These are phyloP conservation scores for Puccinia hordei DNA, from an alignment of 1,284 basidiomycete genomes.

Conservation along the genomic window DNA sequence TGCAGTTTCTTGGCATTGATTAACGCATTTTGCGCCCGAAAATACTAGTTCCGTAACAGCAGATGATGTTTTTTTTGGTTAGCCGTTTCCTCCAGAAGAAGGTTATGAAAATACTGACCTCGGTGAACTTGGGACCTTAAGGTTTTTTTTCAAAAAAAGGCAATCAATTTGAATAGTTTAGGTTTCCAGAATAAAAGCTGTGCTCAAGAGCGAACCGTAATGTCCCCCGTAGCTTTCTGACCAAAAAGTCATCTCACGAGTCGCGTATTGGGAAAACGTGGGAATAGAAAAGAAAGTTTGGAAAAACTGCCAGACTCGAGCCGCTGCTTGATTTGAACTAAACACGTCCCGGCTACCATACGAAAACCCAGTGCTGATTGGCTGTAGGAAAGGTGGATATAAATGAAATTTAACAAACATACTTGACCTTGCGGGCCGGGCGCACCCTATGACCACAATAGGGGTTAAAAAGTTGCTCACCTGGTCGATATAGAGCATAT, in stretches of 20 bases:
- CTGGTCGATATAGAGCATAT: conserved; percentile 76
- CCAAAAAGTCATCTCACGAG: conserved; percentile 32
- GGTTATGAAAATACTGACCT: conserved; percentile 1
- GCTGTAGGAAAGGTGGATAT: conserved; percentile 55
- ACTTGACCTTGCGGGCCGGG: background rate
- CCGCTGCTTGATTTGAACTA: conserved; percentile 42
- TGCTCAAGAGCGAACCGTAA: conserved; percentile 28
- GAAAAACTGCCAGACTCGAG: conserved; percentile 49
- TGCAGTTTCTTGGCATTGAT: conserved; percentile 29
- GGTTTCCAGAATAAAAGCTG: background rate
- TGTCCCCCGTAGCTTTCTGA: conserved; percentile 51
- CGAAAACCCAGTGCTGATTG: conserved; percentile 57
- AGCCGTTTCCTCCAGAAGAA: background rate
- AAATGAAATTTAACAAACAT: background rate
- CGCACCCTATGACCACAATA: background rate
- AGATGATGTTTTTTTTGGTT: background rate
- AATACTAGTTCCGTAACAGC: conserved; percentile 17
- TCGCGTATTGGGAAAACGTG: conserved; percentile 41
- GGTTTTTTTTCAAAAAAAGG: background rate
- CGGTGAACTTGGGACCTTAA: conserved; percentile 20
- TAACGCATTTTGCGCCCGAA: conserved; percentile 36
- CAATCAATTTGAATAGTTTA: background rate
- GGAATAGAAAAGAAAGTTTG: conserved; percentile 39
- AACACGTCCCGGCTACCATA: conserved; percentile 42
- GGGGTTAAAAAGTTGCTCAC: conserved; percentile 14